Evolutionary conservation across 2,329 filamentous ascomycete species (phyloP), one percentile per base, ranked within the genome.

Genomic region (Cryphonectria radicalis): DNA sequence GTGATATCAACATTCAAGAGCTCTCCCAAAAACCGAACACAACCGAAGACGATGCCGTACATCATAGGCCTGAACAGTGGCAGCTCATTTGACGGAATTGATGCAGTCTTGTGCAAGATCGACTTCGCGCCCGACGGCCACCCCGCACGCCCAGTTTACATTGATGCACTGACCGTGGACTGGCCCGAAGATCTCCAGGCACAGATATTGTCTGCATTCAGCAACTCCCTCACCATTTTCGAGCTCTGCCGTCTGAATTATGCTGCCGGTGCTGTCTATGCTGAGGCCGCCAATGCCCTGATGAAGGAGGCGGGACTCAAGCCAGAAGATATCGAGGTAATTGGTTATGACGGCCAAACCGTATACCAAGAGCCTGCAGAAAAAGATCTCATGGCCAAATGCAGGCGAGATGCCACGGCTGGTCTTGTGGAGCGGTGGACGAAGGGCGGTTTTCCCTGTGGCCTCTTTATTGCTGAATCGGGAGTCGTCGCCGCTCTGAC

Each of bases 21-120:
- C 3, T 53, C 22, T n/a, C 10, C 22, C 7, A 53, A n/a, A 22
- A 53, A 53, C 0, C 3, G 2, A 53, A n/a, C 6, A 53, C 7
- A 22, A 17, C 19, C 4, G n/a, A 10, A 53, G 22, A 53, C 5
- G 22, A 53, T 53, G 46, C 46, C 46, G 46, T 78, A 78, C 71
- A 77, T 78, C n/a, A 57, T 79, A 46, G 77, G 77, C 25, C 73
- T 78, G 19, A 78, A 79, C 73, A 79, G 78, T 63, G 77, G 76
- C 64, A 77, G 75, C 25, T 77, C 77, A 3, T 79, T 79, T 70
- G 77, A 78, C 63, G 78, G 77, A 6, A 76, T 79, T 6, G 77
- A 79, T 62, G 77, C 74, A 28, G 77, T 79, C 22, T 71, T 78
- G 3, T 79, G 78, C 72, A 74, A 67, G 43, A 78, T 79, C 63